Evolutionary conservation across 768 basidiomycete species (phyloP), one percentile per base, ranked within the genome.

Genomic region (Leccinum subgranulosum): DNA sequence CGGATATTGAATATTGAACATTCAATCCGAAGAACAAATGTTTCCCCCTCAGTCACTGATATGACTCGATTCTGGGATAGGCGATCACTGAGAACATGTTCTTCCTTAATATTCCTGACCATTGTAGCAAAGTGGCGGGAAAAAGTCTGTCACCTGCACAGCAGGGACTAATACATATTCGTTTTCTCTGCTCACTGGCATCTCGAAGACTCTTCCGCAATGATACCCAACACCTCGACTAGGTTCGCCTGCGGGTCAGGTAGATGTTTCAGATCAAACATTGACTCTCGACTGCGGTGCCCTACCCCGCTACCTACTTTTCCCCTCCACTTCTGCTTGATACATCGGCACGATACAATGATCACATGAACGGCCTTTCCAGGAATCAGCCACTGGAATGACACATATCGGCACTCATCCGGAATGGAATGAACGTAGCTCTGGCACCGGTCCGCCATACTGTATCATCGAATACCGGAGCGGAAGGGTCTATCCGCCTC

Each of bases 371-470:
- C 55, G 71, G 68, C 9, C 73, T 86, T 31, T n/a, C n/a, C n/a
- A n/a, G 80, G 81, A 6, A 84, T 88, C 66, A 61, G 74, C 1
- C 80, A 86, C 31, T 33, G 31, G 0, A 68, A 73, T n/a, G 75
- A 87, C 23, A 84, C 91, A 64, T 76, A 85, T 56, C 77, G 19
- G 10, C 86, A 90, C 64, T 90, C 86, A 6, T 85, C 88, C 0
- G 89, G 87, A 23, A 87, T 77, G 3, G 86, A 90, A 87, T 77
- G 3, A 86, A 90, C 66, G 79, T 91, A 34, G 83, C 82, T 0
- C 76, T 81, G 36, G 81, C 83, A 8, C 74, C 88, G 33, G 77
- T 75, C 31, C 81, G 84, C 7, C 21, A 12, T 23, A 14, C 25
- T 84, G 83, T 64, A 76, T 89, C 49, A 72, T 81, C 29, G 79